phyloP scores from a whole-genome alignment of 768 basidiomycete genomes.

The Mycena amicta region DNA sequence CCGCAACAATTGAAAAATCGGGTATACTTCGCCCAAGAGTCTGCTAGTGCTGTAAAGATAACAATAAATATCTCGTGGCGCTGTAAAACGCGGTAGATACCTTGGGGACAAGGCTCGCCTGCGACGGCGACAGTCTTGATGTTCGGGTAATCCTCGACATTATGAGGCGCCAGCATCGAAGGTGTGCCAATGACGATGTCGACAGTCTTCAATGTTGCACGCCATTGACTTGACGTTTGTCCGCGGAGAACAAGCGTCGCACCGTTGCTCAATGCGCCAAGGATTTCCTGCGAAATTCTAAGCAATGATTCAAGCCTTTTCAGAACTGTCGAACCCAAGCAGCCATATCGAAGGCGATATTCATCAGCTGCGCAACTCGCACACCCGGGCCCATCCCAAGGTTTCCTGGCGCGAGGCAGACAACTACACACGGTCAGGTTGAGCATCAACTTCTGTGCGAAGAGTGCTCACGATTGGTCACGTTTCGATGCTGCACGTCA shows the following conservation, averaged over 20 bases:
- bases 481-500: conserved; percentile 59
- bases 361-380: conserved; percentile 61
- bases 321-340: conserved; percentile 46
- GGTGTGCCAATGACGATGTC: conserved; percentile 58
- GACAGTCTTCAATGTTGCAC: conserved; percentile 48
- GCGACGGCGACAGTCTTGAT: conserved; percentile 57
- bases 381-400: conserved; percentile 58
- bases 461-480: conserved; percentile 52
- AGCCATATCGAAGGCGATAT: conserved; percentile 69
- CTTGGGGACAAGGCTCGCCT: conserved; percentile 59
- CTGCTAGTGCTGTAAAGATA: conserved; percentile 34
- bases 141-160: conserved; percentile 55
- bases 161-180: conserved; percentile 50
- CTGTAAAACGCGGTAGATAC: conserved; percentile 28
- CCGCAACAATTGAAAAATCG: conserved; percentile 59
- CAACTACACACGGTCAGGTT: conserved; percentile 31
- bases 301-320: not conserved
- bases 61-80: not conserved
- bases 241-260: conserved; percentile 56
- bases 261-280: conserved; percentile 54
- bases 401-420: conserved; percentile 53
- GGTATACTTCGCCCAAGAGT: conserved; percentile 46
- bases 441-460: conserved; percentile 21
- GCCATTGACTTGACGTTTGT: conserved; percentile 53
- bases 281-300: conserved; percentile 52